Evolutionary conservation across 495 filamentous ascomycete species (phyloP), one percentile per base, ranked within the genome.

Genomic region (Neurospora sp.): DNA sequence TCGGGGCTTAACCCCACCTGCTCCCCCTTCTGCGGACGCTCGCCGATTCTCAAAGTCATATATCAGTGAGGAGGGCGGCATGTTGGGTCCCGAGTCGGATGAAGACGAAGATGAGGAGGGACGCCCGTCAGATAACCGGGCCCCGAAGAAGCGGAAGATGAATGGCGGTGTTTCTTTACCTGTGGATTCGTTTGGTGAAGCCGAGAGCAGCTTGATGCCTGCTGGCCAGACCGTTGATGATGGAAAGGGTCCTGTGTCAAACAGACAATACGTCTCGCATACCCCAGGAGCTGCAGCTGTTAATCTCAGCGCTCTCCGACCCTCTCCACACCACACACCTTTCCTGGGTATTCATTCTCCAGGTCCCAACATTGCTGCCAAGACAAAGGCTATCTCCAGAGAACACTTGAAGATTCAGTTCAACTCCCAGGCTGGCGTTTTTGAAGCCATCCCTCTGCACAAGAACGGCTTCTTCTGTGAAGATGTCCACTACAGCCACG

Each of bases 381-480:
- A 86, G 69, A 89, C 83, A 69, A 91, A 91, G 70, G 90, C 88
- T 35, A 98, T 98, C 42, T 97, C 94, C 7, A 87, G 95, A 45
- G 86, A 91, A 77, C 96, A 99, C 80, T 88, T 94, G 42, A 91
- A 89, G 77, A 94, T 99, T 70, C 81, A 88, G 14, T 98, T 93
- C 80, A 94, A 95, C 76, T 89, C 90, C 73, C 86, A 89, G 27
- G 87, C 86, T 73, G 87, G 90, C 71, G 80, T 90, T 16, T 99
- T 94, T 73, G 90, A 96, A 77, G 88, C 96, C 76, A 85, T 91
- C 45, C 89, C 96, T 4, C 83, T 95, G 76, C 94, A 95, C 70
- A 88, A 90, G 75, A 98, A 97, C 78, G 94, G 94, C 39, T 90
- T 92, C 40, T 97, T 95, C 73, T 88, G 93, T 68, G 91, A 97